A percentile compares a stretch with the other conserved stretches of the same genome.
phyloP scores from a whole-genome alignment of 2,329 filamentous ascomycete genomes.

The Acarospora socialis region DNA sequence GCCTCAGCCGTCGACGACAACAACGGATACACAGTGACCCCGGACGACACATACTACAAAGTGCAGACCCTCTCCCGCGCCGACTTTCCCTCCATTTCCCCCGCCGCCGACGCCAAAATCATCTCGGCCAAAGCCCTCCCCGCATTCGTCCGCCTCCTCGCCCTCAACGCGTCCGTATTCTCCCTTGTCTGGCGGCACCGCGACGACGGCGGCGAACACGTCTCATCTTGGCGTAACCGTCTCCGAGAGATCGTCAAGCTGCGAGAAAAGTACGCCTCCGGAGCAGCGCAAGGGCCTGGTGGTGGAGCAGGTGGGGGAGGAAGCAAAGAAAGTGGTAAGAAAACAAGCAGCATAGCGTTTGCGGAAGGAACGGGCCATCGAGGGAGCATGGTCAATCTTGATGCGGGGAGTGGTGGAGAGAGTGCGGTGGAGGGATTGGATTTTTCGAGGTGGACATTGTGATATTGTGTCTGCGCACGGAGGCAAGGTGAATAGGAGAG shows the following conservation, averaged over 20 bases:
- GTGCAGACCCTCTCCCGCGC: constrained; percentile 80
- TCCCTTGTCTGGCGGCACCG: constrained; percentile 74
- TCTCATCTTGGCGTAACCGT: constrained; percentile 80
- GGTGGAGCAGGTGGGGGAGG: constrained; percentile 4
- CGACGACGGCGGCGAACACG: constrained; percentile 58
- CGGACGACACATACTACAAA: constrained; percentile 55
- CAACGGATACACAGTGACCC: constrained; percentile 24
- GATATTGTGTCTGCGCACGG: not conserved
- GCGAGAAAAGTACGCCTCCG: constrained; percentile 55
- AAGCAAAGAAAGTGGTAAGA: constrained; percentile 12
- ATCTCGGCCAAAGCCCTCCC: constrained; percentile 71
- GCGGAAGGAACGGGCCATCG: constrained; percentile 4
- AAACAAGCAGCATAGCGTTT: constrained; percentile 14
- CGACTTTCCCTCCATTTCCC: constrained; percentile 82
- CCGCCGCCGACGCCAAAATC: constrained; percentile 78
- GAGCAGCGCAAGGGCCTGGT: constrained; percentile 31
- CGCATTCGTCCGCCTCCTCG: constrained; percentile 72
- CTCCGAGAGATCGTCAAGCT: constrained; percentile 73
- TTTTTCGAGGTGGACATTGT: not conserved
- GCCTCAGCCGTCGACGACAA: constrained; percentile 40
- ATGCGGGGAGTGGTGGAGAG: constrained; percentile 12
- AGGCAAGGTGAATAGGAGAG: not conserved
- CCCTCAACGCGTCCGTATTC: constrained; percentile 88
- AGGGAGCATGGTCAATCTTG: constrained; percentile 9
- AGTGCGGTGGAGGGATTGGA: not conserved